Percentiles rank a stretch among this genome's conserved stretches.
phyloP scores from a whole-genome alignment of 2,329 filamentous ascomycete genomes.

The Elsinoe ampelina region DNA sequence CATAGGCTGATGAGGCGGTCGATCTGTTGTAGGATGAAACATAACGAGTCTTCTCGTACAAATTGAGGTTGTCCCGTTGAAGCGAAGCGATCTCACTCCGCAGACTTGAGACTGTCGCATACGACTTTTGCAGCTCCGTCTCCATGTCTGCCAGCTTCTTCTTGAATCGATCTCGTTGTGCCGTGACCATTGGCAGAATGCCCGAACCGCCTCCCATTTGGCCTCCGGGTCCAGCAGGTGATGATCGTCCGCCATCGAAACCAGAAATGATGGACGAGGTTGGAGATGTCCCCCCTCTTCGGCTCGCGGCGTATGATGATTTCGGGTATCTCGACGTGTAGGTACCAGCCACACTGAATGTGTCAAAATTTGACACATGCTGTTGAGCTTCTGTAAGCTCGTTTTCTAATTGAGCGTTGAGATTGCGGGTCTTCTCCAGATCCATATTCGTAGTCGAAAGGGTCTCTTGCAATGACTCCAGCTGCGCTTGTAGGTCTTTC shows the following conservation, averaged over 20 bases:
- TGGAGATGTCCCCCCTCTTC: conserved; percentile 68
- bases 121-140: conserved; percentile 74
- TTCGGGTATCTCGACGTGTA: conserved; percentile 72
- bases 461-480: conserved; percentile 75
- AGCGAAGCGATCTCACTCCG: conserved; percentile 84
- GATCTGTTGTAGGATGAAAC: conserved; percentile 75
- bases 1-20: conserved; percentile 49
- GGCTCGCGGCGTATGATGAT: conserved; percentile 46
- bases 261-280: conserved; percentile 98
- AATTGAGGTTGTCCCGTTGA: conserved; percentile 88
- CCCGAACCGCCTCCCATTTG: conserved; percentile 68
- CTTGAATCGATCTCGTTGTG: conserved; percentile 96
- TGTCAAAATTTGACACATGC: conserved; percentile 77
- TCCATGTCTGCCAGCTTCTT: conserved; percentile 88
- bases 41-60: conserved; percentile 97
- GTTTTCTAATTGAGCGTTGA: conserved; percentile 84
- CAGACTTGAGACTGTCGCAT: conserved; percentile 72
- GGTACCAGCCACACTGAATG: conserved; percentile 86
- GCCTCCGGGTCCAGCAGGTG: conserved; percentile 45
- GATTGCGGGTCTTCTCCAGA: conserved; percentile 70
- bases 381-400: conserved; percentile 83
- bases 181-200: conserved; percentile 95
- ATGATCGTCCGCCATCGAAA: conserved; percentile 51
- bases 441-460: conserved; percentile 76
- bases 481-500: conserved; percentile 73